A percentile compares a stretch with the other conserved stretches of the same genome.
Evolutionary conservation across 192 early-diverging fungal species (phyloP).

Genomic region (Geranomyces michiganensis): DNA sequence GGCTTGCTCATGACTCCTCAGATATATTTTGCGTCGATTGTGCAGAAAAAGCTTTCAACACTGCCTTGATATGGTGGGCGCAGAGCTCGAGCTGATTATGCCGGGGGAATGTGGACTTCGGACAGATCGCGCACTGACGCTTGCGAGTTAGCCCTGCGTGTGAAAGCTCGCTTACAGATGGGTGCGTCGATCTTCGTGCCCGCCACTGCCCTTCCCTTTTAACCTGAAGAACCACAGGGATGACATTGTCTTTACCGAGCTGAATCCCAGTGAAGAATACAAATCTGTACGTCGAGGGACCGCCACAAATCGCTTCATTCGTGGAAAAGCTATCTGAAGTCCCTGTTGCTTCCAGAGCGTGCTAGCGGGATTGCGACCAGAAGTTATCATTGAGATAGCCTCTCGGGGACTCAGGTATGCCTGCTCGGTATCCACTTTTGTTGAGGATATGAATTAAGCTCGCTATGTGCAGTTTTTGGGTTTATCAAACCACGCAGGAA

Average conservation of each 20-base stretch:
- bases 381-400: conserved; percentile 49
- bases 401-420: conserved; percentile 37
- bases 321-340: background rate
- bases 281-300: conserved; percentile 39
- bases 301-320: background rate
- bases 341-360: conserved; percentile 36
- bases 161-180: conserved; percentile 45
- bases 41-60: conserved; percentile 36
- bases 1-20: background rate
- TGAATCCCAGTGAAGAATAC: conserved; percentile 53
- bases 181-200: conserved; percentile 28
- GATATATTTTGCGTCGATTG: conserved; percentile 50
- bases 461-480: conserved; percentile 39
- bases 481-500: conserved; percentile 49
- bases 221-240: conserved; percentile 24
- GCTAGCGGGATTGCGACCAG: conserved; percentile 48
- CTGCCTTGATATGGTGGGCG: conserved; percentile 42
- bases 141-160: conserved; percentile 40
- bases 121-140: background rate
- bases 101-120: background rate
- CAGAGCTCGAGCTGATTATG: no score
- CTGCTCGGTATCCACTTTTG: background rate
- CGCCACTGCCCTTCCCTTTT: background rate
- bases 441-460: background rate
- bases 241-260: conserved; percentile 50